Evolutionary conservation across 2,329 filamentous ascomycete genomes (phyloP).

Genomic region (Juglanconis sp.): DNA sequence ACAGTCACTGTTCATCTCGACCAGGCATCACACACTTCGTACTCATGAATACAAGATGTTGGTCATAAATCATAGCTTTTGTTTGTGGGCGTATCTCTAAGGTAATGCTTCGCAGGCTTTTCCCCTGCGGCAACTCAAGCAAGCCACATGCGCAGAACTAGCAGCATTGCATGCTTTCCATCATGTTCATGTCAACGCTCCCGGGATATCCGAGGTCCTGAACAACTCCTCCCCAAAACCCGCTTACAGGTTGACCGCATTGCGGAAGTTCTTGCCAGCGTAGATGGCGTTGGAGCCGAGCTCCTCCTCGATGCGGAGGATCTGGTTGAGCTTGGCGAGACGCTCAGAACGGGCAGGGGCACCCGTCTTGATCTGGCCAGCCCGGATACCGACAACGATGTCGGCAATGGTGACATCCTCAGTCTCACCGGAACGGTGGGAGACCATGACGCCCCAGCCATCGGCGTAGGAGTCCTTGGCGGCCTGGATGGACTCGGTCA

Average conservation of each 20-base stretch:
- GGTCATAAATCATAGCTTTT: conserved; percentile 14
- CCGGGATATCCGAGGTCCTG: conserved; percentile 3
- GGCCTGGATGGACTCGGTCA: conserved; percentile 98
- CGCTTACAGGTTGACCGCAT: conserved; percentile 77
- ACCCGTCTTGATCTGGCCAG: conserved; percentile 99
- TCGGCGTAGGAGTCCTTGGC: conserved; percentile 97
- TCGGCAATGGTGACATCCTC: conserved; percentile 99
- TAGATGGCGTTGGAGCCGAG: conserved; percentile 88
- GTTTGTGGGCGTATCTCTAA: conserved; percentile 10
- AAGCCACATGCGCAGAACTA: conserved; percentile 8
- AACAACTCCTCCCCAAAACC: conserved; percentile 7
- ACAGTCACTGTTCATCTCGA: no score
- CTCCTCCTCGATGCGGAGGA: conserved; percentile 99
- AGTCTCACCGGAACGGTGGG: conserved; percentile 97
- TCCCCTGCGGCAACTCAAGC: conserved; percentile 11
- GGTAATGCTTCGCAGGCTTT: conserved; percentile 12
- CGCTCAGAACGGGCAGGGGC: conserved; percentile 95
- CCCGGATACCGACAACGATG: conserved; percentile 92
- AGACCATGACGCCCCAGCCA: conserved; percentile 99
- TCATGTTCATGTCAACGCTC: conserved; percentile 1
- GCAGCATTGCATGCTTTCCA: conserved; percentile 11
- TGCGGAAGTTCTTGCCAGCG: conserved; percentile 90
- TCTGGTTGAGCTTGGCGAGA: conserved; percentile 99
- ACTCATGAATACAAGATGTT: neutral
- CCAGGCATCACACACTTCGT: neutral